Conservation (phyloP, 345 rosid species). For the Carallia pectinifolia region DNA sequence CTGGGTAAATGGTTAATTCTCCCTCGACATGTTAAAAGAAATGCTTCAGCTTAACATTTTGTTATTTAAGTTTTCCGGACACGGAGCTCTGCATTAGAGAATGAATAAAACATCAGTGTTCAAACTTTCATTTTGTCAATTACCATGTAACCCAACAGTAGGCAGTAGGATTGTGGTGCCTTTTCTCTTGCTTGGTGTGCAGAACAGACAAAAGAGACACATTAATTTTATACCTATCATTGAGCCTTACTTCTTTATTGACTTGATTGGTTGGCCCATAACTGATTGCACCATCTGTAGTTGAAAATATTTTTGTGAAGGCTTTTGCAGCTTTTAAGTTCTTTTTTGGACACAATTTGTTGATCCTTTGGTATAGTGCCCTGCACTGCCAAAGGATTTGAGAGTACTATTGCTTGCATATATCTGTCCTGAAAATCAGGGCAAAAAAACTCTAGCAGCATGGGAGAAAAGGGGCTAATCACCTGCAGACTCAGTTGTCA, state of each 20-base stretch:
- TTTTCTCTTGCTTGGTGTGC: background rate
- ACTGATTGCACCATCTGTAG: background rate
- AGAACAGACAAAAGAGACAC: background rate
- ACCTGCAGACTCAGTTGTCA: slow-evolving; percentile 15
- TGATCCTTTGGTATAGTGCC: background rate
- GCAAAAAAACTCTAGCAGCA: background rate
- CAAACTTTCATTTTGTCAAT: background rate
- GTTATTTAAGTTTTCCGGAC: background rate
- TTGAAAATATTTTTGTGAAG: background rate
- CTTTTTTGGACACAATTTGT: background rate
- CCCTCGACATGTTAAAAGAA: slow-evolving; percentile 16
- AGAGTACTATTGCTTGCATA: slow-evolving; percentile 9
- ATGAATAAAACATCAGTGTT: background rate
- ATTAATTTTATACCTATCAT: background rate
- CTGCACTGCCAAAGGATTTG: background rate
- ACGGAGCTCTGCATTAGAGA: background rate
- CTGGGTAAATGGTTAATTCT: slow-evolving; percentile 60
- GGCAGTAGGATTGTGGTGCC: too few species aligned
- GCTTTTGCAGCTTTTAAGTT: background rate
- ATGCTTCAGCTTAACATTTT: background rate
- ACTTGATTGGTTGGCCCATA: background rate
- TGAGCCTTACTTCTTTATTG: slow-evolving; percentile 9
- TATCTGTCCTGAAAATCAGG: background rate
- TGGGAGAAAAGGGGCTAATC: background rate
- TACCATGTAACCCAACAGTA: too few species aligned